Evolutionary conservation across 2,329 filamentous ascomycete species (phyloP), one percentile per base, ranked within the genome.

Genomic region (Fusarium denticulatum): DNA sequence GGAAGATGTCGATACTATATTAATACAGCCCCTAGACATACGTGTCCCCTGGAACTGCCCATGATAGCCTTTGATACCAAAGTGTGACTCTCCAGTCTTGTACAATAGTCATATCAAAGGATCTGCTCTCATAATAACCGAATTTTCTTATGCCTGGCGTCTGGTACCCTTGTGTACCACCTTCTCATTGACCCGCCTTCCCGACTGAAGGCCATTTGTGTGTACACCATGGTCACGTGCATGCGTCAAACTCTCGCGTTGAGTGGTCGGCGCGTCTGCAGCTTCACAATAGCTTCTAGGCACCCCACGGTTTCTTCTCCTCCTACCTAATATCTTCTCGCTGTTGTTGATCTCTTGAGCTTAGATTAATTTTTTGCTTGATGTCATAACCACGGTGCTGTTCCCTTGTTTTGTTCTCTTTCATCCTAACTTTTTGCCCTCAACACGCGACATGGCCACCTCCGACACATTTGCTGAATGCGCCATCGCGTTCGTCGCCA

Each of bases 401-500:
- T 45, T 24, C 42, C 20, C 26, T 46, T 26, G 36, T 52, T 59
- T 77, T 67, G 26, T 24, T 32, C 47, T 46, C n/a, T 42, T 45
- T 32, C 52, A 55, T 61, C 50, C 55, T 18, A 46, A 39, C 30
- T 55, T 58, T 37, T 69, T 46, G 64, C 47, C 36, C 52, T 39
- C 32, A 49, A 58, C 42, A 28, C 62, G 39, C 70, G 71, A 67
- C 56, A 85, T 82, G 81, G 76, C 76, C 24, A 36, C 73, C 26
- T 39, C 75, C 39, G 72, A 78, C 61, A 72, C 85, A 64, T 86
- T 87, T 73, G 68, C 78, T 69, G 82, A 85, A 67, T 86, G 85
- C 79, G 72, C 78, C 14, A 79, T 87, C 70, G 84, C 84, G 40
- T 87, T 87, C 72, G 84, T 87, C 42, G 81, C 85, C 3, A 85